A percentile compares a stretch with the other conserved stretches of the same genome.
Evolutionary conservation across 2,329 filamentous ascomycete species (phyloP).

Genomic region (Coniochaeta sp.): DNA sequence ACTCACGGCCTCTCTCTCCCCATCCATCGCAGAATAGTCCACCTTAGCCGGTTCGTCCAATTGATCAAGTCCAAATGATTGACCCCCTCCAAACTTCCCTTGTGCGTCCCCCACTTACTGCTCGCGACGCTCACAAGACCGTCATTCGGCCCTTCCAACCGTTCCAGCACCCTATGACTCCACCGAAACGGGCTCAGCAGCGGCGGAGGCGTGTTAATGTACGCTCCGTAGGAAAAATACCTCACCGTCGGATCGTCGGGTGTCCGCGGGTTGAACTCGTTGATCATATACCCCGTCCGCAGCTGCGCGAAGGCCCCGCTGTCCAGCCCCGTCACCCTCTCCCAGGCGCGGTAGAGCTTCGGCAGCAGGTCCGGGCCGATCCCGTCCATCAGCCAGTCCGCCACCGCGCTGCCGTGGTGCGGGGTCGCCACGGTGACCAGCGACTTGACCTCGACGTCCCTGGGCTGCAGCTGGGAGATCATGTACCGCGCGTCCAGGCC

Average conservation of each 20-base stretch:
- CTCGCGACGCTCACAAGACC: constrained; percentile 60
- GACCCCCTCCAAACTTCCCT: constrained; percentile 53
- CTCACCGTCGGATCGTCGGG: constrained; percentile 43
- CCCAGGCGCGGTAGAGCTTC: constrained; percentile 44
- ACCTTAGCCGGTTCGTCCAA: constrained; percentile 55
- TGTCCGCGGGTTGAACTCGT: constrained; percentile 51
- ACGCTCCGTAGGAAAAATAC: constrained; percentile 58
- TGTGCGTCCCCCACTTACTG: constrained; percentile 55
- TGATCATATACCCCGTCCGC: constrained; percentile 48
- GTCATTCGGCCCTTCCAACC: constrained; percentile 53
- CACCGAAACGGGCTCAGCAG: constrained; percentile 57
- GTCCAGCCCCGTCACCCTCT: constrained; percentile 42
- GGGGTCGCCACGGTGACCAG: constrained; percentile 49
- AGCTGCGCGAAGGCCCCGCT: constrained; percentile 56
- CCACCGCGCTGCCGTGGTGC: constrained; percentile 47
- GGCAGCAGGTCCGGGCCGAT: constrained; percentile 41
- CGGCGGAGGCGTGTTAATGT: constrained; percentile 38
- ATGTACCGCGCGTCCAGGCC: constrained; percentile 59
- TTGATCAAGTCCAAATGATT: constrained; percentile 61
- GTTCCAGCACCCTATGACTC: constrained; percentile 41
- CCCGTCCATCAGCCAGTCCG: constrained; percentile 43
- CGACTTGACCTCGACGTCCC: constrained; percentile 36
- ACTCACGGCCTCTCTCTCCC: constrained; percentile 46
- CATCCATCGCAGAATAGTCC: constrained; percentile 44
- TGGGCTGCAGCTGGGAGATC: constrained; percentile 47